Evolutionary conservation across 2,329 filamentous ascomycete genomes (phyloP).

Genomic region (Monilinia fructicola): DNA sequence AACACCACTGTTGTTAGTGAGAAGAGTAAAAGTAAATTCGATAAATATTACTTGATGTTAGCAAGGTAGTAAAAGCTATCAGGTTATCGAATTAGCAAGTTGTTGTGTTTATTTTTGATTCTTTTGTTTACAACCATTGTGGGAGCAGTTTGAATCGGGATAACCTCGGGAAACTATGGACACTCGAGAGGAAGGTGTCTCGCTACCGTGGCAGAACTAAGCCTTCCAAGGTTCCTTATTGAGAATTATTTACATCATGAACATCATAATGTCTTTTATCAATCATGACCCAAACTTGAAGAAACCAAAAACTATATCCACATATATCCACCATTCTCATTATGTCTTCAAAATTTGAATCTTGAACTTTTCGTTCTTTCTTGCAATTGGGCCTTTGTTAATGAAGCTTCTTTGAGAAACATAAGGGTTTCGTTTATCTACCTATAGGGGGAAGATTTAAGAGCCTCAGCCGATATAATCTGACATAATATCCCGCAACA

Average conservation of each 20-base stretch:
- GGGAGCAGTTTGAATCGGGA: background rate
- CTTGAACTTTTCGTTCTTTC: background rate
- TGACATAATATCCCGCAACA: constrained; percentile 15
- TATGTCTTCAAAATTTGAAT: background rate
- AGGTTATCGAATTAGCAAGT: background rate
- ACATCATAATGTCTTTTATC: background rate
- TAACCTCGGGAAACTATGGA: background rate
- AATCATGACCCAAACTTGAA: background rate
- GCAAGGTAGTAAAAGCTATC: background rate
- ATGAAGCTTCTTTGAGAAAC: background rate
- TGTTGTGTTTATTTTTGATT: background rate
- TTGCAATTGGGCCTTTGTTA: background rate
- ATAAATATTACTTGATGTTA: background rate
- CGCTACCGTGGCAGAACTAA: background rate
- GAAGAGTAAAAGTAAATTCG: background rate
- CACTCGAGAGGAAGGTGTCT: background rate
- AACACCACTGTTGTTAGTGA: background rate
- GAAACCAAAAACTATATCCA: background rate
- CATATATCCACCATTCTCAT: background rate
- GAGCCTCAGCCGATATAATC: constrained; percentile 18
- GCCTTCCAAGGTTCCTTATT: constrained; percentile 1
- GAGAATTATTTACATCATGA: background rate
- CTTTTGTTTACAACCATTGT: background rate
- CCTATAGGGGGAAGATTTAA: background rate
- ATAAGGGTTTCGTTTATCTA: background rate